Base-by-base conservation (phyloP, 1,139 yeast species). In the Casaregolazyma lundiana region DNA sequence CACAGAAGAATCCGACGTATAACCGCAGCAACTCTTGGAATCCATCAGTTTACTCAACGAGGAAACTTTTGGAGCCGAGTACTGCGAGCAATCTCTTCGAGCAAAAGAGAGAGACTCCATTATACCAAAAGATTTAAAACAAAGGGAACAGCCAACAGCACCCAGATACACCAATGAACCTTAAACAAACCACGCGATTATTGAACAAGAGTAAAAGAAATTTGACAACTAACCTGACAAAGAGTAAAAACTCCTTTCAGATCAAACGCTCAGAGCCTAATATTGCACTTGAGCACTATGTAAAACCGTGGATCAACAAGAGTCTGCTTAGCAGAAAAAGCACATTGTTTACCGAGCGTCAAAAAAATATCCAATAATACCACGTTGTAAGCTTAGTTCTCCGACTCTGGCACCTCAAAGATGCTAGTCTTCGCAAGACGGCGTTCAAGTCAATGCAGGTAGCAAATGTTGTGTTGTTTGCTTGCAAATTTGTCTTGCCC, bases 31-130 rank as follows among this genome's bases (percentile, higher is more conserved):
- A 30, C 20, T 30, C 32, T 24, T 30, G 15, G 43, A 19, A 30
- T 35, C 36, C 32, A 40, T 40, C 4, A 40, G 43, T 29, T 40
- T 40, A 13, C 37, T 30, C 13, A 40, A 22, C 5, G 37, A 40
- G 6, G 43, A 40, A n/a, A 40, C 29, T 19, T 40, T 40, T 16
- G 43, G 43, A n/a, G 26, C 15, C 18, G 30, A 35, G 6, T 24
- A 11, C 13, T 40, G 29, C 6, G 41, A 38, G 37, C 43, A 40
- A 15, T 40, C 43, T 29, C 30, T 30, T 13, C 43, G 17, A n/a
- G 30, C 43, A 32, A 40, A 40, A 18, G 37, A 40, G 6, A 40
- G 37, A 32, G 22, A 16, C 13, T 26, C 32, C 32, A 26, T 26
- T 15, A 7, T 7, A 9, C 4, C 11, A 15, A 26, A 24, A 26